A percentile compares a stretch with the other conserved stretches of the same genome.
These are phyloP conservation scores for Mycena citricolor DNA, from an alignment of 1,284 basidiomycete genomes.

Conservation along the genomic window DNA sequence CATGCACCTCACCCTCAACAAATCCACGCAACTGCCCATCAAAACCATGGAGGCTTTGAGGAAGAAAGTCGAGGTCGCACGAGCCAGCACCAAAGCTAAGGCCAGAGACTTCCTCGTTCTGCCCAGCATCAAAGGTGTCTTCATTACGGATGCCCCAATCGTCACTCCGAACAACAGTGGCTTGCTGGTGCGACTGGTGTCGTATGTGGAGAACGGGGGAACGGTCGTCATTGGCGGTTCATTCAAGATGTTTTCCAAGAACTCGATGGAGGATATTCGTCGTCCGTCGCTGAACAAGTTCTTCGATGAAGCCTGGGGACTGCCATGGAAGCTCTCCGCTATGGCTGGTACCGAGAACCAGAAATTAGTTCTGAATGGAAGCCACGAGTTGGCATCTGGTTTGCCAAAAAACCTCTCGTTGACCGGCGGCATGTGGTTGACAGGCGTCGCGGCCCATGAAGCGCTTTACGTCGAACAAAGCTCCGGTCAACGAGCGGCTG, in stretches of 20 bases:
- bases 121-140: slow-evolving; percentile 28
- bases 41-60: slow-evolving; percentile 4
- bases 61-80: background rate
- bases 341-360: no score
- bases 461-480: no score
- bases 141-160: slow-evolving; percentile 35
- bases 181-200: slow-evolving; percentile 30
- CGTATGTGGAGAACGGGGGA: slow-evolving; percentile 36
- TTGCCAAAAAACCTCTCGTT: no score
- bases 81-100: slow-evolving; percentile 9
- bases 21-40: slow-evolving; percentile 4
- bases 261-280: slow-evolving; percentile 1
- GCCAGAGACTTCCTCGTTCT: slow-evolving; percentile 24
- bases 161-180: slow-evolving; percentile 21
- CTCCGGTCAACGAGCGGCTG: no score
- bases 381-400: no score
- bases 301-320: slow-evolving; percentile 16
- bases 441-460: no score
- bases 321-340: slow-evolving; percentile 13
- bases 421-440: no score
- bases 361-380: no score
- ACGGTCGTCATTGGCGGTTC: slow-evolving; percentile 34
- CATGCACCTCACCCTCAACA: slow-evolving; percentile 18
- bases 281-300: slow-evolving; percentile 8
- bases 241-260: slow-evolving; percentile 25